Percentiles rank a stretch among this genome's conserved stretches.
These are phyloP conservation scores for Cicer pinnatifidum DNA, from an alignment of 306 rosid genomes.

Conservation along the genomic window DNA sequence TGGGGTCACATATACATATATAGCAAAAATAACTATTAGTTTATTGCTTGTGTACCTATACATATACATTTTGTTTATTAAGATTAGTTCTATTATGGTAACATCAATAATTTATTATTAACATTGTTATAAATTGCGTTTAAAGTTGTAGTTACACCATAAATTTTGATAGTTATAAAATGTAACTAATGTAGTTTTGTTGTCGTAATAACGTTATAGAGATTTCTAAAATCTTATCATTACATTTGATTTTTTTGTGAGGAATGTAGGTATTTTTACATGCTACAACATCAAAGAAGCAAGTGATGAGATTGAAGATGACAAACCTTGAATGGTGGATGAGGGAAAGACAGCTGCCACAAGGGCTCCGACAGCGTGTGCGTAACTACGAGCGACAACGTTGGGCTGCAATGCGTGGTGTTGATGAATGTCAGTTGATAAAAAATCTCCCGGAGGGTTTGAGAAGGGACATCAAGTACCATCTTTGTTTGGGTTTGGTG, in stretches of 20 bases:
- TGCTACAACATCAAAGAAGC: constrained; percentile 93
- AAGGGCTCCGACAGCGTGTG: constrained; percentile 74
- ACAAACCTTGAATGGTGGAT: constrained; percentile 98
- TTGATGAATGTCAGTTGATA: constrained; percentile 82
- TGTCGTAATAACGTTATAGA: too few species aligned
- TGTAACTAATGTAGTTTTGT: too few species aligned
- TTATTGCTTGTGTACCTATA: not conserved
- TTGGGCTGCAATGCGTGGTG: constrained; percentile 94
- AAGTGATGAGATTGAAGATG: constrained; percentile 88
- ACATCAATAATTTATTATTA: not conserved
- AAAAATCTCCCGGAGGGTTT: constrained; percentile 87
- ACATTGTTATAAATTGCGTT: too few species aligned
- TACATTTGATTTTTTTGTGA: not conserved
- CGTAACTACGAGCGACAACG: constrained; percentile 83
- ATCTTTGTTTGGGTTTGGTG: constrained; percentile 88
- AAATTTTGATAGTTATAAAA: too few species aligned
- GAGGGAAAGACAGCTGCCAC: constrained; percentile 81
- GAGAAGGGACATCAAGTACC: constrained; percentile 88
- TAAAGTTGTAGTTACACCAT: too few species aligned
- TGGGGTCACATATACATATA: not conserved
- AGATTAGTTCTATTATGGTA: not conserved
- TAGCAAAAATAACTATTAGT: not conserved
- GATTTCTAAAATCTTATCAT: too few species aligned
- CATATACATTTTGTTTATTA: not conserved
- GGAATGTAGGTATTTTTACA: constrained; percentile 74